Evolutionary conservation across 2,329 filamentous ascomycete genomes (phyloP).

Genomic region (Pseudocercospora cruenta): DNA sequence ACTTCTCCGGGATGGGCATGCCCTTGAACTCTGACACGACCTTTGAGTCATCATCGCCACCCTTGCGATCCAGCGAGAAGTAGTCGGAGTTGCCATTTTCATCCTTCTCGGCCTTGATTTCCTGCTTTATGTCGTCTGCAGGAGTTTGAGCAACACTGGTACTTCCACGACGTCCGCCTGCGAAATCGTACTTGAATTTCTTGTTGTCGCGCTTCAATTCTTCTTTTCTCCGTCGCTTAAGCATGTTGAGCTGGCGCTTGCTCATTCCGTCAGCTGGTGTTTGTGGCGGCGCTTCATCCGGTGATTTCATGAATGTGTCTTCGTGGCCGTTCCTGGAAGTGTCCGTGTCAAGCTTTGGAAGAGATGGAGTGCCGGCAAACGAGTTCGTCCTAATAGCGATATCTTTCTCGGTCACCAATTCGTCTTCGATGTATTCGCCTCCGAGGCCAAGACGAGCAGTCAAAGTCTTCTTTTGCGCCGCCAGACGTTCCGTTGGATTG

Average conservation of each 20-base stretch:
- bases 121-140: constrained; percentile 61
- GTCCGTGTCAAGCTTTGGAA: constrained; percentile 57
- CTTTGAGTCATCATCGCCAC: constrained; percentile 85
- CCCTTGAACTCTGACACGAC: constrained; percentile 97
- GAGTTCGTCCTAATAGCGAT: constrained; percentile 50
- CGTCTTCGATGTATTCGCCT: constrained; percentile 82
- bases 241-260: constrained; percentile 88
- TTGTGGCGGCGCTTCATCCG: constrained; percentile 35
- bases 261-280: constrained; percentile 61
- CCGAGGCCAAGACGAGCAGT: constrained; percentile 79
- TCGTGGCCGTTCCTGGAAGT: constrained; percentile 46
- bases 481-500: constrained; percentile 77
- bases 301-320: constrained; percentile 35
- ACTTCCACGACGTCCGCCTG: constrained; percentile 60
- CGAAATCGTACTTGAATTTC: constrained; percentile 78
- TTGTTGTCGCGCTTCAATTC: constrained; percentile 87
- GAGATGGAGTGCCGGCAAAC: constrained; percentile 40
- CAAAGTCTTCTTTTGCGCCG: constrained; percentile 88
- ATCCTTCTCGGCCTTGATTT: constrained; percentile 55
- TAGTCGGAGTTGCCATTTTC: constrained; percentile 70
- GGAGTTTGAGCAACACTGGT: constrained; percentile 62
- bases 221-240: constrained; percentile 91
- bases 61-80: constrained; percentile 81
- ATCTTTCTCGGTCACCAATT: constrained; percentile 72
- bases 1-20: constrained; percentile 76